Evolutionary conservation across 805 yeast genomes (phyloP).

Genomic region (Saccharomycopsis fermentans): DNA sequence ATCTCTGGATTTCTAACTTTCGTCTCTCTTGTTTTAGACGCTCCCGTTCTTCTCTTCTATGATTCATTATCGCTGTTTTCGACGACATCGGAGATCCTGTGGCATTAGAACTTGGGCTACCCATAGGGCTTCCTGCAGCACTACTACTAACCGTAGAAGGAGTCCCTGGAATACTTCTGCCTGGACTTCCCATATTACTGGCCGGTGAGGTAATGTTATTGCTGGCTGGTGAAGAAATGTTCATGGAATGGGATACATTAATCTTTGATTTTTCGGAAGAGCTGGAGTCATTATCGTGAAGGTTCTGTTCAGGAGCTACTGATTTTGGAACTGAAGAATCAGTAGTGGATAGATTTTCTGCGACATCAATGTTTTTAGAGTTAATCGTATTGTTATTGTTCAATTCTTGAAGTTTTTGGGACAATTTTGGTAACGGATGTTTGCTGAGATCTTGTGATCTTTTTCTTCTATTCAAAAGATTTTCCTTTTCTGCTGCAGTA

Average conservation of each 20-base stretch:
- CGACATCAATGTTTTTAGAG: not conserved
- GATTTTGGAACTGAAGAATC: not conserved
- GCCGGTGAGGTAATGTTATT: too few relatives aligned
- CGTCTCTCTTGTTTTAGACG: conserved; percentile 8
- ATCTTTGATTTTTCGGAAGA: not conserved
- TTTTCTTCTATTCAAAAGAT: conserved; percentile 10
- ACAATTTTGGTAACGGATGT: conserved; percentile 16
- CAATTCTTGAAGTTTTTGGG: not conserved
- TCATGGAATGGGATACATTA: not conserved
- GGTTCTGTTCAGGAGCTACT: not conserved
- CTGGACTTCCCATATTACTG: not conserved
- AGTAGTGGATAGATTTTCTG: not conserved
- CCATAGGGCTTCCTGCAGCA: not conserved
- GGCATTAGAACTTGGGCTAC: not conserved
- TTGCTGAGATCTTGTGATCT: conserved; percentile 15
- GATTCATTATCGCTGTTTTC: not conserved
- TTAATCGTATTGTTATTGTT: not conserved
- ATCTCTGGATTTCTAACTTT: conserved; percentile 10
- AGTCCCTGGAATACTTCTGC: not conserved
- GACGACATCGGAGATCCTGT: not conserved
- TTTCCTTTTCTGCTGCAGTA: not conserved
- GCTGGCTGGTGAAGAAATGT: not conserved
- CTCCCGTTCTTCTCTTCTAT: conserved; percentile 9
- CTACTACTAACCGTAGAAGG: not conserved
- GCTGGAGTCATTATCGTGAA: not conserved